Base-by-base conservation (phyloP, 331 rosid species). In the Stylosanthes scabra region DNA sequence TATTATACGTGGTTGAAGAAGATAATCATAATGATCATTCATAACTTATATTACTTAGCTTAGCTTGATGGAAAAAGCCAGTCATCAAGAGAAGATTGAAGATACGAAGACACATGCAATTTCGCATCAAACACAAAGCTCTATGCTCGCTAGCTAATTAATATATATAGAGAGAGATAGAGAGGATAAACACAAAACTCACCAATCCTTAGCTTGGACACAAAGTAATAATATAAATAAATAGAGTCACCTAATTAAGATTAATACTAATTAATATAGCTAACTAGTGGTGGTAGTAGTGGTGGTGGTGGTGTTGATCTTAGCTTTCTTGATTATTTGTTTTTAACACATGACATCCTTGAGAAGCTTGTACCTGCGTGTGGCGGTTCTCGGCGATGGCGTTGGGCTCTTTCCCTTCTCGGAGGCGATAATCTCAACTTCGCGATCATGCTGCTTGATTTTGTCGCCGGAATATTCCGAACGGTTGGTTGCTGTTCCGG, bases 331-430 rank as follows among this genome's bases (percentile, higher is more conserved):
- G 57, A 5, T 65, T 34, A 14, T 28, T 25, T 8, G 28, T 11
- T 41, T 50, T 68, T 81, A 91, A 78, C 95, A 94, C 97, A 94
- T 89, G 13, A 94, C 98, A 83, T 94, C 98, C 91, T 94, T 94
- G 80, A 94, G 98, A 88, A 94, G 98, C 96, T 94, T 94, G 80
- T 94, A 94, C 97, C 98, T 89, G 72, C 98, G 96, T 9, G 96
- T 84, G 55, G 92, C 70, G 27, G 92, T 69, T 41, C 96, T 75
- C 0, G 98, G 98, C 3, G 97, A 91, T n/a, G 97, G 92, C 6
- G 68, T 63, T 27, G 86, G 73, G 20, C 76, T 78, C 64, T 80
- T 85, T 8, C 86, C 86, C 79, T 82, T 87, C 14, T 83, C 90
- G 16, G 86, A 78, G 59, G 70, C 28, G 9, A n/a, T 14, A 6